Base-by-base conservation (phyloP, 129 eudicot species). In the Heracleum sosnowskyi region DNA sequence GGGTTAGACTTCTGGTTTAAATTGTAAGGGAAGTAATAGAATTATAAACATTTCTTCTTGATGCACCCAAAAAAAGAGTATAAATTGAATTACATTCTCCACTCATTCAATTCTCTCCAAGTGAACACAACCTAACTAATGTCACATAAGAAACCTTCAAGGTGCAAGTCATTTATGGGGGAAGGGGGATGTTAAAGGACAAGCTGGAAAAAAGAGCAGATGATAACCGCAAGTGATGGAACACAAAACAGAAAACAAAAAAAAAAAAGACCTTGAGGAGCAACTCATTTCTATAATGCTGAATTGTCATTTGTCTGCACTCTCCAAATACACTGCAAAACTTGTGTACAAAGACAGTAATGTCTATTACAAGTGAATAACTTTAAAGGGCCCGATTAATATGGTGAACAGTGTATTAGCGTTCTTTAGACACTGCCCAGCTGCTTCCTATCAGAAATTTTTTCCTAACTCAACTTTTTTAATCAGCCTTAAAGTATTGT, bases 391-490 rank as follows among this genome's bases (percentile, higher is more conserved):
- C 80, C 86, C 80, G 37, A 72, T 31, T 46, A 44, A 24, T 17
- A 42, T 51, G 64, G 77, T 47, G 24, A 41, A 69, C 40, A 62
- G 31, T 28, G 60, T 45, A 10, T n/a, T 60, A 26, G 26, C 13
- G 17, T 8, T 57, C 33, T 60, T 60, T n/a, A n/a, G 16, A 24
- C 33, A 45, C 66, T 57, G 70, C 81, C 75, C 76, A 83, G 22
- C 62, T 74, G 68, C 33, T 60, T 60, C n/a, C 68, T 60, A 70
- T 91, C 94, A 95, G 76, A 86, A 82, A 62, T 95, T 88, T 77
- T 95, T 95, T 76, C 98, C 98, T 36, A 95, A 81, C 79, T 95
- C 98, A 73, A 91, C 96, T 75, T 95, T 95, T 84, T 91, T 95
- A 84, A 95, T 81, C 69, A 92, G 26, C 86, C 89, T 90, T 78